Conservation (phyloP, 352 stramenopile genomes). For the Paralagenidium karlingii region DNA sequence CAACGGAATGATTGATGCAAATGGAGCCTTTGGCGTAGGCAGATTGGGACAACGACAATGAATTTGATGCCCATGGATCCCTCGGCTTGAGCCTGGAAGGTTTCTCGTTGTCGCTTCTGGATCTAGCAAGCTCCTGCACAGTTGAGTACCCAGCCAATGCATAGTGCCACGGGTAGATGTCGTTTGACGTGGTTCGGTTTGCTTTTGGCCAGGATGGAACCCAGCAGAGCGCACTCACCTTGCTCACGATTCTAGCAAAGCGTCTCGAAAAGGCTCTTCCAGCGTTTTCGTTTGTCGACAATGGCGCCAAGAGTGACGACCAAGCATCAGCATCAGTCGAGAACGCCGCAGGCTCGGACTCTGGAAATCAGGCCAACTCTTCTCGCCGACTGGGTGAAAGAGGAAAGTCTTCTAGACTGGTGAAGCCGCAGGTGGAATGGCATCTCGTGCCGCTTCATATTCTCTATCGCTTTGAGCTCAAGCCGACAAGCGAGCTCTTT, state of each 20-base stretch:
- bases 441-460: too few relatives aligned
- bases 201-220: slow-evolving; percentile 14
- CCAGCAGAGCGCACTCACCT: slow-evolving; percentile 25
- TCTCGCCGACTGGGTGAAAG: too few relatives aligned
- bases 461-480: too few relatives aligned
- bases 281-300: slow-evolving; percentile 3
- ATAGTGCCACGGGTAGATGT: too few relatives aligned
- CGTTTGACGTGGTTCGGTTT: background rate
- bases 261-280: slow-evolving; percentile 21
- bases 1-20: too few relatives aligned
- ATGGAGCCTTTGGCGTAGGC: too few relatives aligned
- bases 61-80: slow-evolving; percentile 25
- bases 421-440: too few relatives aligned
- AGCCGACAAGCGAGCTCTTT: too few relatives aligned
- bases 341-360: too few relatives aligned
- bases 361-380: too few relatives aligned
- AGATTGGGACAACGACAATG: slow-evolving; percentile 35
- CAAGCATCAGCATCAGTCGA: background rate
- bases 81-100: slow-evolving; percentile 27
- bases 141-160: too few relatives aligned
- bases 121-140: slow-evolving; percentile 31
- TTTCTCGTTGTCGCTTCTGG: slow-evolving; percentile 31
- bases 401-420: too few relatives aligned
- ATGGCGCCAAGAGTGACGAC: background rate
- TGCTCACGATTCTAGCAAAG: slow-evolving; percentile 24